Base-by-base conservation (phyloP, 1,139 yeast species). In the Meyerozyma athensensis region DNA sequence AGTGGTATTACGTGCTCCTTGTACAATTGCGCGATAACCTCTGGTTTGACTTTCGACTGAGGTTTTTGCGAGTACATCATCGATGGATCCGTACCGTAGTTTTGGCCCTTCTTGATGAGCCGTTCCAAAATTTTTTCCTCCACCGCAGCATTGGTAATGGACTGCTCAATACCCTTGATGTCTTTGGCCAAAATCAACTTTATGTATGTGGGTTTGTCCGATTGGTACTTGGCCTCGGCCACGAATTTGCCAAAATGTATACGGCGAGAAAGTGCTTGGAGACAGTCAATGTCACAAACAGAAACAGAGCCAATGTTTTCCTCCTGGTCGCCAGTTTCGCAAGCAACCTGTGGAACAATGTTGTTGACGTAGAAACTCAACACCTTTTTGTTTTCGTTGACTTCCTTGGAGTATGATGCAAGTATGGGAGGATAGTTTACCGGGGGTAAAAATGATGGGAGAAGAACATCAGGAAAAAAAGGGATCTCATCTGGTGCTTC, bases 191-290 rank as follows among this genome's bases (percentile, higher is more conserved):
- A 57, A 48, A 92, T 92, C 50, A 89, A 64, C 49, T 72, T 63
- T 2, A 77, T 78, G 63, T 81, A 89, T 38, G 59, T 59, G 37
- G 76, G 86, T 33, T 69, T 74, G 47, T 90, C 95, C 20, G 70
- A 63, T 52, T 73, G 82, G 58, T 79, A 92, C 62, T 92, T 92
- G 31, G 96, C 84, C 58, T 92, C 98, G 5, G 98, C 98, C 5
- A 92, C 98, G 66, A 92, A 92, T 61, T 85, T 86, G 37, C 97
- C 98, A 62, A 92, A 92, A 63, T 92, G 98, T 48, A 92, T 87
- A 56, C 98, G 76, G 52, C 98, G 74, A n/a, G 96, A 85, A 35
- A 92, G 65, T 4, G 96, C 81, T 59, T 90, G 97, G 46, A 92
- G 70, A 48, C 86, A 78, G 48, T 85, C 95, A 42, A 92, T 84